Conservation (phyloP, 1,139 yeast genomes). For the Taiozyma sp. region DNA sequence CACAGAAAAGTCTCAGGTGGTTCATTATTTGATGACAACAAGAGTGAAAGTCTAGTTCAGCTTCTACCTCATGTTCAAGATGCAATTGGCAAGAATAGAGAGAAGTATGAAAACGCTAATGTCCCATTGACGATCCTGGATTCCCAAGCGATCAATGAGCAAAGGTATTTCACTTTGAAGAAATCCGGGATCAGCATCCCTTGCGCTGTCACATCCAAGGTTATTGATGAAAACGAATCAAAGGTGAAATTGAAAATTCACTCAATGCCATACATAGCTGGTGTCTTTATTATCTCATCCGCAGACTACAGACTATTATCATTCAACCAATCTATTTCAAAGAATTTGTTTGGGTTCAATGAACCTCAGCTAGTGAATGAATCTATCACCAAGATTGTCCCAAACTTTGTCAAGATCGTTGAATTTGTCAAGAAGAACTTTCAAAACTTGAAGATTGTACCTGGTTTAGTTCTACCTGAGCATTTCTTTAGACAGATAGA, state of each 20-base stretch:
- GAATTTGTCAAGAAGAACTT: conserved; percentile 41
- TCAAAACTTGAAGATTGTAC: conserved; percentile 32
- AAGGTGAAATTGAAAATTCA: conserved; percentile 58
- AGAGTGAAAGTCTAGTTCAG: conserved; percentile 24
- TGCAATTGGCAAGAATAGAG: conserved; percentile 26
- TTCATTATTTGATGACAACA: conserved; percentile 25
- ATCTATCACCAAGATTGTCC: conserved; percentile 56
- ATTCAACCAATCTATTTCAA: conserved; percentile 75
- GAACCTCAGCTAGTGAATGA: conserved; percentile 45
- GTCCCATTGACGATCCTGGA: conserved; percentile 37
- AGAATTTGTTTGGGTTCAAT: conserved; percentile 69
- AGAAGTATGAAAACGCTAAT: conserved; percentile 3
- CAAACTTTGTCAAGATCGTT: conserved; percentile 56
- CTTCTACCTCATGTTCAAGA: conserved; percentile 26
- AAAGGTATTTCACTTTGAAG: conserved; percentile 60
- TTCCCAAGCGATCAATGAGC: conserved; percentile 42
- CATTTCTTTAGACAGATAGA: conserved; percentile 73
- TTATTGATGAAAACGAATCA: conserved; percentile 41
- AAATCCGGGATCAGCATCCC: conserved; percentile 46
- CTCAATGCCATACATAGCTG: conserved; percentile 83
- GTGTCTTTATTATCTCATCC: conserved; percentile 64
- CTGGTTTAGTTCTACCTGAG: conserved; percentile 74
- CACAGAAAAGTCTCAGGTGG: conserved; percentile 26
- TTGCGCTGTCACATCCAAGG: conserved; percentile 65
- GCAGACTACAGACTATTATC: conserved; percentile 44